Evolutionary conservation across 73 alveolate genomes (phyloP).

Genomic region (Paramecium octaurelia): DNA sequence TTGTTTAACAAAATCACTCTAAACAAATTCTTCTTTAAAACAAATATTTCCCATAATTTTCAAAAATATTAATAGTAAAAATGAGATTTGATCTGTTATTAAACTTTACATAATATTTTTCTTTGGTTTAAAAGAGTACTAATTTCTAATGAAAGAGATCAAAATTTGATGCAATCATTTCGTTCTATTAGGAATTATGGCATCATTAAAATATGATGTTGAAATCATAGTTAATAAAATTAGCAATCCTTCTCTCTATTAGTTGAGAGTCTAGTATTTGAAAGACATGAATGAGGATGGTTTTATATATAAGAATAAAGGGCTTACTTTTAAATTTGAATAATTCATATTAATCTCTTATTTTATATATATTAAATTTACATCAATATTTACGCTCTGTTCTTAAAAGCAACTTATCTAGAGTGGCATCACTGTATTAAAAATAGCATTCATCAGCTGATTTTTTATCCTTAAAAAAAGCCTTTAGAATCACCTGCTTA

Average conservation of each 20-base stretch:
- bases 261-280: too few relatives aligned
- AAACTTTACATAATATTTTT: neutral
- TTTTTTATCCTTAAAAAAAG: neutral
- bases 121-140: conserved; percentile 35
- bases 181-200: neutral
- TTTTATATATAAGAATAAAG: neutral
- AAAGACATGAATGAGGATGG: neutral
- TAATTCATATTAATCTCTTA: neutral
- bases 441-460: conserved; percentile 34
- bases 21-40: neutral
- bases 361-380: neutral
- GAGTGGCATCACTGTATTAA: neutral
- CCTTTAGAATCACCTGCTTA: neutral
- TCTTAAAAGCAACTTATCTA: neutral
- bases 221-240: neutral
- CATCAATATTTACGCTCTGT: conserved; percentile 27
- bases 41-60: neutral
- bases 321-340: neutral
- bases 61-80: neutral
- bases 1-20: neutral
- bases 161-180: neutral
- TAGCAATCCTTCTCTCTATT: neutral
- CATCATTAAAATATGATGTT: neutral
- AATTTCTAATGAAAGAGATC: neutral
- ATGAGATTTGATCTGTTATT: neutral